Base-by-base conservation (phyloP, 2,329 filamentous ascomycete genomes). In the Fusarium xylarioides region DNA sequence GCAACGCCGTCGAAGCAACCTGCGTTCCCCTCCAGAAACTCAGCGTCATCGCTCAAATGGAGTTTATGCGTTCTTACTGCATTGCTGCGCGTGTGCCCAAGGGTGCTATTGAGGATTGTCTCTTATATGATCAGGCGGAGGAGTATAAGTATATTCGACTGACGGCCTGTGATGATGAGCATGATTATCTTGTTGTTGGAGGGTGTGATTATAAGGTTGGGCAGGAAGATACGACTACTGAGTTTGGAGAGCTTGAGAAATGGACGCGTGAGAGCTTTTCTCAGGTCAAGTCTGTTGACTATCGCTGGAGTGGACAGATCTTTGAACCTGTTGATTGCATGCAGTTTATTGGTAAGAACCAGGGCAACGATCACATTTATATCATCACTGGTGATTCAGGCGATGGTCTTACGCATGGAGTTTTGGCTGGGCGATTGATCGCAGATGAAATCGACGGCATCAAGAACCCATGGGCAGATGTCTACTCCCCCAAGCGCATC, bases 121-220 rank as follows among this genome's bases (percentile, higher is more conserved):
- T 90, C 4, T 78, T 90, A 47, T 89, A 90, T 74, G 87, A 90
- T 77, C 82, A 83, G 2, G 86, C 85, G 3, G 87, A 89, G 30
- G 79, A 77, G 30, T 90, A 90, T 82, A 87, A 88, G 74, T 90
- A 90, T 68, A 79, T 87, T 5, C 85, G 87, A 3, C 76, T 89
- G 16, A 89, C 87, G 0, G 80, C 78, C 1, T 89, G 87, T 74
- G 87, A 90, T 61, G 83, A 86, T 0, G 79, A 85, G 61, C 79
- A 88, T 47, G 87, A 89, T 71, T 90, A 89, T 76, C 76, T 90
- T 54, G 80, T 90, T 10, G 83, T 89, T 11, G 88, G 88, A 11
- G 88, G 88, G 4, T 85, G 86, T 56, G 88, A 90, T 73, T 88
- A 90, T 81, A 87, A 88, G 75, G 87, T 89, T n/a, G 87, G 88